Evolutionary conservation across 768 basidiomycete genomes (phyloP).

Genomic region (Leccinum arenicola): DNA sequence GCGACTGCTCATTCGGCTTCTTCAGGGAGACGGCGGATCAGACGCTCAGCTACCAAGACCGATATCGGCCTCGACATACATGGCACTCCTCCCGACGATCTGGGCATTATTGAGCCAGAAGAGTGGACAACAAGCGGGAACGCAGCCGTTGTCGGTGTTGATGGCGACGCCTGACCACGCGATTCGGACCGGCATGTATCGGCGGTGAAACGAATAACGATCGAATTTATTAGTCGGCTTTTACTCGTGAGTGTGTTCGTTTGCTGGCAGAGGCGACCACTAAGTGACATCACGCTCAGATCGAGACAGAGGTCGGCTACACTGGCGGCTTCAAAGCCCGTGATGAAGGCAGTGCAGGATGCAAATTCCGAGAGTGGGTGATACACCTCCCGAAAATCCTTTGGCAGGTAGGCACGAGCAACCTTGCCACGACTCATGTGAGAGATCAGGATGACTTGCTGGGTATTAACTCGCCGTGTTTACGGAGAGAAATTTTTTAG

Average conservation of each 20-base stretch:
- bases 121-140: slow-evolving; percentile 21
- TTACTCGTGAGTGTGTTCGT: slow-evolving; percentile 50
- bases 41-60: slow-evolving; percentile 45
- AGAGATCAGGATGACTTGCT: slow-evolving; percentile 9
- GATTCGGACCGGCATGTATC: slow-evolving; percentile 53
- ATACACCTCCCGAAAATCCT: slow-evolving; percentile 72
- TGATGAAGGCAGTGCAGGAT: slow-evolving; percentile 21
- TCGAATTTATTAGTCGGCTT: slow-evolving; percentile 74
- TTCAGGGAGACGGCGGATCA: slow-evolving; percentile 48
- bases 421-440: slow-evolving; percentile 62
- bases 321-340: slow-evolving; percentile 43
- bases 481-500: slow-evolving; percentile 29
- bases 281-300: slow-evolving; percentile 37
- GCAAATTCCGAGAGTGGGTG: slow-evolving; percentile 61
- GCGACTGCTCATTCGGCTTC: slow-evolving; percentile 36
- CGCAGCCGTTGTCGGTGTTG: slow-evolving; percentile 33
- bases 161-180: slow-evolving; percentile 67
- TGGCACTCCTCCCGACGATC: slow-evolving; percentile 68
- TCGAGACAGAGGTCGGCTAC: slow-evolving; percentile 56
- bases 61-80: slow-evolving; percentile 58
- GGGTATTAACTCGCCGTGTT: background rate
- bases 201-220: slow-evolving; percentile 59
- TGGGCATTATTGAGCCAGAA: slow-evolving; percentile 68
- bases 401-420: slow-evolving; percentile 75
- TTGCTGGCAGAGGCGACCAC: background rate